Conservation (phyloP, 1,284 basidiomycete species). For the Agaricales sp. region DNA sequence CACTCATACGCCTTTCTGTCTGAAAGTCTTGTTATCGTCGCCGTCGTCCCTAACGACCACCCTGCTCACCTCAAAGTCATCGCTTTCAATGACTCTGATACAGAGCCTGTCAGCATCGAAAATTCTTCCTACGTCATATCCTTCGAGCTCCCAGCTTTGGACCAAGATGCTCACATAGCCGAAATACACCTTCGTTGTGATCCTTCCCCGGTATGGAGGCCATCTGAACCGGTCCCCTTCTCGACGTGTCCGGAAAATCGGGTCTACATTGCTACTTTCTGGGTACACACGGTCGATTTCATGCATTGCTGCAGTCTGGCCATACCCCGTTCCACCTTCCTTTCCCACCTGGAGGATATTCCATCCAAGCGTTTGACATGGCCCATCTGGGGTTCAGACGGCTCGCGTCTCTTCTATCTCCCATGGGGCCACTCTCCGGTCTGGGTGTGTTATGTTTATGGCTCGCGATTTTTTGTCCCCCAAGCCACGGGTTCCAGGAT, state of each 20-base stretch:
- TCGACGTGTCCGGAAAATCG: conserved; percentile 31
- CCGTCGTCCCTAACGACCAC: conserved; percentile 4
- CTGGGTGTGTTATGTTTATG: conserved; percentile 55
- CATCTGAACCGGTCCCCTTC: conserved; percentile 35
- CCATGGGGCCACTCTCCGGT: conserved; percentile 23
- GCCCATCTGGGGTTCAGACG: conserved; percentile 40
- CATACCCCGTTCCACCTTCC: conserved; percentile 34
- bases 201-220: conserved; percentile 36
- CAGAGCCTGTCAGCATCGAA: conserved; percentile 17
- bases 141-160: conserved; percentile 30
- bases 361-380: conserved; percentile 26
- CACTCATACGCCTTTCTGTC: conserved; percentile 37
- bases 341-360: conserved; percentile 20
- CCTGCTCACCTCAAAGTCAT: conserved; percentile 19
- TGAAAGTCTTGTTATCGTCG: conserved; percentile 28
- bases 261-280: conserved; percentile 37
- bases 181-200: conserved; percentile 43
- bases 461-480: conserved; percentile 30
- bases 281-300: conserved; percentile 18
- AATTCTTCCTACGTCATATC: conserved; percentile 23
- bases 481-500: conserved; percentile 8
- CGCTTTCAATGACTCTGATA: conserved; percentile 17
- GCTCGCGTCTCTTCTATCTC: conserved; percentile 29
- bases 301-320: conserved; percentile 31
- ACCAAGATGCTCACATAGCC: conserved; percentile 14